Evolutionary conservation across 2,329 filamentous ascomycete species (phyloP).

Genomic region (Ilyonectria destructans): DNA sequence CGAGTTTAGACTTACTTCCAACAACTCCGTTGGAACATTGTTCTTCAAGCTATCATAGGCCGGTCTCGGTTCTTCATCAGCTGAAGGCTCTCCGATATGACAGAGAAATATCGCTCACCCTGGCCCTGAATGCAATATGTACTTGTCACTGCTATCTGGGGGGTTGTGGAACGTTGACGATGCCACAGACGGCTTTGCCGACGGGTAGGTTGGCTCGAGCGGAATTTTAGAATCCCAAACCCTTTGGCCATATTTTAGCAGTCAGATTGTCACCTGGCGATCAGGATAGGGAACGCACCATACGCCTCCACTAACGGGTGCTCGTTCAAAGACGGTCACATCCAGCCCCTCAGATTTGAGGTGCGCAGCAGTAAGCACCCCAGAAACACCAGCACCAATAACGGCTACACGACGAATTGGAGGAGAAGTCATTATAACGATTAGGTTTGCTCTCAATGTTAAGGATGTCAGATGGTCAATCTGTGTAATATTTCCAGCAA

Average conservation of each 20-base stretch:
- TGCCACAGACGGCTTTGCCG: constrained; percentile 5
- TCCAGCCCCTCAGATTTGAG: constrained; percentile 8
- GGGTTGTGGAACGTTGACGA: background rate
- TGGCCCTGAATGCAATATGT: constrained; percentile 3
- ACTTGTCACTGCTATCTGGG: background rate
- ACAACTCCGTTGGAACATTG: constrained; percentile 11
- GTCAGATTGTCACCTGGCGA: background rate
- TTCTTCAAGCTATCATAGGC: constrained; percentile 1
- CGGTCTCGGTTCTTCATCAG: background rate
- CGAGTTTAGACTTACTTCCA: constrained; percentile 2
- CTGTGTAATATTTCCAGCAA: background rate
- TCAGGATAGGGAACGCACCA: background rate
- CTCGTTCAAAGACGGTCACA: constrained; percentile 7
- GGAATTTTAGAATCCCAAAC: constrained; percentile 9
- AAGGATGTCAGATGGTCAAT: background rate
- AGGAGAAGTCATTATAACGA: background rate
- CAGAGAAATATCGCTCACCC: background rate
- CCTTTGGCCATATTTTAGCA: background rate
- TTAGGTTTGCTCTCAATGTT: background rate
- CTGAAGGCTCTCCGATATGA: background rate
- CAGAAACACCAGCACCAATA: constrained; percentile 17
- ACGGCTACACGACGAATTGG: constrained; percentile 10
- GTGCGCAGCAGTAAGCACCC: constrained; percentile 7
- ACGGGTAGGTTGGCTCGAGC: constrained; percentile 4
- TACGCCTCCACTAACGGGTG: background rate